phyloP scores from a whole-genome alignment of 352 stramenopile species.

The Phytophthora rubi region DNA sequence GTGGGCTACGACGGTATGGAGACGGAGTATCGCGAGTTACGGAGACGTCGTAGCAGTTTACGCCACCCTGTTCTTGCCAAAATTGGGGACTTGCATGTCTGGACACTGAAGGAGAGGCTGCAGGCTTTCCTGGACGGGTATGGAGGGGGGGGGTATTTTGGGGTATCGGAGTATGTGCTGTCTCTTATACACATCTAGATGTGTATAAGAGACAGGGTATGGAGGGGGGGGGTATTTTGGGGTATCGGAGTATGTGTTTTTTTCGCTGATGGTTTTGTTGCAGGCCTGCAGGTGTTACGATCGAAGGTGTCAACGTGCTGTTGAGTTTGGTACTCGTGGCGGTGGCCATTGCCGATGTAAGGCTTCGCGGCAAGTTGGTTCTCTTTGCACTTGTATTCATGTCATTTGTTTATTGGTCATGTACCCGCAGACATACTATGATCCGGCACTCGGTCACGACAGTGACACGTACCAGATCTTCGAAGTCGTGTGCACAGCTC shows the following conservation, averaged over 20 bases:
- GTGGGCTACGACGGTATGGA: background rate
- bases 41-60: background rate
- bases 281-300: constrained; percentile 38
- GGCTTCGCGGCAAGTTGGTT: background rate
- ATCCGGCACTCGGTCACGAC: constrained; percentile 4
- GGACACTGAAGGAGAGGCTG: constrained; percentile 49
- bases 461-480: constrained; percentile 38
- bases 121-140: constrained; percentile 56
- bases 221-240: background rate
- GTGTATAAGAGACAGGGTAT: no score
- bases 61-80: constrained; percentile 2
- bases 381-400: background rate
- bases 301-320: constrained; percentile 54
- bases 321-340: constrained; percentile 56
- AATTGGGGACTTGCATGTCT: constrained; percentile 53
- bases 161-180: background rate
- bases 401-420: background rate
- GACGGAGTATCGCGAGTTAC: background rate
- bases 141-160: background rate
- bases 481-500: constrained; percentile 42
- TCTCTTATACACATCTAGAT: no score
- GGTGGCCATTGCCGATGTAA: constrained; percentile 47
- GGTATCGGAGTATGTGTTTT: background rate
- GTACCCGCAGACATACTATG: constrained; percentile 37
- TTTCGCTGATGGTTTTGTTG: background rate